phyloP scores from a whole-genome alignment of 2,329 filamentous ascomycete species.

The Didymella exigua region DNA sequence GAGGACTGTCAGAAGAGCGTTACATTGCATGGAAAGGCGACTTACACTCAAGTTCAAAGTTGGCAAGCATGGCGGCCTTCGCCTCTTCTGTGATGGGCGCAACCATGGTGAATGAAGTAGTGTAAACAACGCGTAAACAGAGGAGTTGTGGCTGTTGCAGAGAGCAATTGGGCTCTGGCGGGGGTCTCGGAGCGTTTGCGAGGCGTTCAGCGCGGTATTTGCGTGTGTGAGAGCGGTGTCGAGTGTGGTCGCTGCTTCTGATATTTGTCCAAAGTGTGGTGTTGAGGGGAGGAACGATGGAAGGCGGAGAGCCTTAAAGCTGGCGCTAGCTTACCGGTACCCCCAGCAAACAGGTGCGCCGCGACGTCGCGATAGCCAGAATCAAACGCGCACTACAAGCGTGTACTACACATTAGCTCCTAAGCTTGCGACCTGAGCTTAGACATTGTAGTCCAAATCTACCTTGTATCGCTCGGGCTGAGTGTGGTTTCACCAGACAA shows the following conservation, averaged over 20 bases:
- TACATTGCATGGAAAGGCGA: slow-evolving; percentile 18
- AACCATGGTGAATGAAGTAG: slow-evolving; percentile 28
- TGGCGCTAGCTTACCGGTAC: too few species aligned
- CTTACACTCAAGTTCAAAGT: slow-evolving; percentile 43
- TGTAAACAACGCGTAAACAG: slow-evolving; percentile 29
- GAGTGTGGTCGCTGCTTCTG: slow-evolving; percentile 25
- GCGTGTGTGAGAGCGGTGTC: slow-evolving; percentile 7
- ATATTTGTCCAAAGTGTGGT: slow-evolving; percentile 18
- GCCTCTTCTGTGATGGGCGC: slow-evolving; percentile 40
- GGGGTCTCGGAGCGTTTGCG: too few species aligned
- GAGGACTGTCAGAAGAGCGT: slow-evolving; percentile 18
- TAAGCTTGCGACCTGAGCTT: too few species aligned
- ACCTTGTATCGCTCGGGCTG: not conserved
- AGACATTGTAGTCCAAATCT: not conserved
- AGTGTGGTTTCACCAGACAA: slow-evolving; percentile 3
- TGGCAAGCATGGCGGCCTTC: slow-evolving; percentile 39
- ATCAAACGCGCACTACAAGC: too few species aligned
- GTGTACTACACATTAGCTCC: too few species aligned
- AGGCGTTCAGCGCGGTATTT: not conserved
- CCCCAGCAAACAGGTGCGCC: too few species aligned
- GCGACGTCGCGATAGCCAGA: too few species aligned
- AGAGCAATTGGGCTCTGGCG: not conserved
- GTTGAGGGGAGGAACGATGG: slow-evolving; percentile 24
- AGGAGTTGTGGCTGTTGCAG: not conserved
- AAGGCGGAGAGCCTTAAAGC: not conserved